Conservation (phyloP, 495 filamentous ascomycete genomes). For the Neurospora sublineolata region DNA sequence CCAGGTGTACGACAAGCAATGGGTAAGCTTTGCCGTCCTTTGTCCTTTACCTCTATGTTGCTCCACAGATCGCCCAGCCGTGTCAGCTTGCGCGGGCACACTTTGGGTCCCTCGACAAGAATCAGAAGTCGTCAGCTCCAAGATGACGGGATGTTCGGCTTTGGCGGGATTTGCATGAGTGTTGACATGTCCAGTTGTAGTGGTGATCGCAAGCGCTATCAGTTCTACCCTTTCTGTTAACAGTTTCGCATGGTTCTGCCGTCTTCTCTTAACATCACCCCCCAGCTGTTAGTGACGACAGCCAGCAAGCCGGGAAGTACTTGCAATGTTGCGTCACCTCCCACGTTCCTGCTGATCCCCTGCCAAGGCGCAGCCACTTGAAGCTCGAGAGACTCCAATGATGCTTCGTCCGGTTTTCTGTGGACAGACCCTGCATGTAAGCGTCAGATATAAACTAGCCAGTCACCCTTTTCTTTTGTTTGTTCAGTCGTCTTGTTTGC, state of each 20-base stretch:
- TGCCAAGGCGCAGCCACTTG: conserved; percentile 8
- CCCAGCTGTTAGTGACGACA: background rate
- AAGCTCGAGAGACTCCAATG: background rate
- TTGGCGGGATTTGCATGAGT: background rate
- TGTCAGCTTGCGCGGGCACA: background rate
- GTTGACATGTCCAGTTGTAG: background rate
- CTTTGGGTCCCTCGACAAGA: background rate
- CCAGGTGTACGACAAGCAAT: conserved; percentile 14
- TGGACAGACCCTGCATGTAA: background rate
- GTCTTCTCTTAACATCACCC: background rate
- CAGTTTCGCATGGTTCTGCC: background rate
- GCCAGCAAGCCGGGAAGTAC: background rate
- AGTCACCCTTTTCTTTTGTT: background rate
- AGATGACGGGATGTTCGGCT: background rate
- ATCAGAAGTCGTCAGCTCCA: background rate
- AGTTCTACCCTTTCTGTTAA: background rate
- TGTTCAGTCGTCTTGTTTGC: background rate
- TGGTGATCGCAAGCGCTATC: background rate
- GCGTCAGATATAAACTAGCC: background rate
- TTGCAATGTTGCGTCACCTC: conserved; percentile 12
- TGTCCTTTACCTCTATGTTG: background rate
- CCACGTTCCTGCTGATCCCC: background rate
- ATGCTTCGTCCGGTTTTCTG: background rate
- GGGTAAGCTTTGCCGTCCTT: conserved; percentile 10
- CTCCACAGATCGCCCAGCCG: background rate